A percentile compares a stretch with the other conserved stretches of the same genome.
Conservation (phyloP, 2,329 filamentous ascomycete genomes). For the Helotiales sp. region DNA sequence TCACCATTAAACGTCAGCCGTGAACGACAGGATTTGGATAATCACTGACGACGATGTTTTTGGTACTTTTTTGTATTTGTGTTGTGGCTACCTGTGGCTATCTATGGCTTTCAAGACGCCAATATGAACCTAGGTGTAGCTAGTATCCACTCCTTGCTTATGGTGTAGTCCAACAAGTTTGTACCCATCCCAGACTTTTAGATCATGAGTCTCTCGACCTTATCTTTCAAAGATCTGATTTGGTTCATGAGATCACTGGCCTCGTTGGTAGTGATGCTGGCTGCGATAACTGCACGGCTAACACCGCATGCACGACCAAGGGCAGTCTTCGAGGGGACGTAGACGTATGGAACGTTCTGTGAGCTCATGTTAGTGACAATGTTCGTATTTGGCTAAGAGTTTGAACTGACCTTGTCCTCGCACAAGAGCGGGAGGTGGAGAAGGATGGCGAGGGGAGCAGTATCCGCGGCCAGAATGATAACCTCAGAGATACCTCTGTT, state of each 20-base stretch:
- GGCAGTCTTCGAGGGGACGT: conserved; percentile 76
- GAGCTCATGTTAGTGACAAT: conserved; percentile 11
- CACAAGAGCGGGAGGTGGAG: conserved; percentile 86
- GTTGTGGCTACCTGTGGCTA: too few relatives aligned
- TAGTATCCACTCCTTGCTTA: conserved; percentile 14
- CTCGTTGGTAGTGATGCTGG: conserved; percentile 89
- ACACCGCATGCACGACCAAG: conserved; percentile 91
- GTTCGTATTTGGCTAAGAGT: conserved; percentile 28
- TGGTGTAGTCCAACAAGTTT: background rate
- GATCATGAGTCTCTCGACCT: conserved; percentile 94
- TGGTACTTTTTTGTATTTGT: background rate
- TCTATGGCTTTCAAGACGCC: conserved; percentile 1
- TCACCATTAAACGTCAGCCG: too few relatives aligned
- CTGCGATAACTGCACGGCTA: conserved; percentile 81
- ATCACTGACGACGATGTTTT: background rate
- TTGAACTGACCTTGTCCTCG: conserved; percentile 62
- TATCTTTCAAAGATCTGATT: conserved; percentile 87
- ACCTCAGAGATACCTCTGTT: conserved; percentile 91
- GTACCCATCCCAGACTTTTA: conserved; percentile 45
- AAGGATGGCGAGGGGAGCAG: conserved; percentile 81
- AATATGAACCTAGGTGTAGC: conserved; percentile 9
- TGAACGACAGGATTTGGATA: too few relatives aligned
- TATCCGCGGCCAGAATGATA: conserved; percentile 87
- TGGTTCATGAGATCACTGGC: conserved; percentile 82
- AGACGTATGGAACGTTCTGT: conserved; percentile 70